Evolutionary conservation across 345 rosid species (phyloP), one percentile per base, ranked within the genome.

Genomic region (Gossypium mustelinum): DNA sequence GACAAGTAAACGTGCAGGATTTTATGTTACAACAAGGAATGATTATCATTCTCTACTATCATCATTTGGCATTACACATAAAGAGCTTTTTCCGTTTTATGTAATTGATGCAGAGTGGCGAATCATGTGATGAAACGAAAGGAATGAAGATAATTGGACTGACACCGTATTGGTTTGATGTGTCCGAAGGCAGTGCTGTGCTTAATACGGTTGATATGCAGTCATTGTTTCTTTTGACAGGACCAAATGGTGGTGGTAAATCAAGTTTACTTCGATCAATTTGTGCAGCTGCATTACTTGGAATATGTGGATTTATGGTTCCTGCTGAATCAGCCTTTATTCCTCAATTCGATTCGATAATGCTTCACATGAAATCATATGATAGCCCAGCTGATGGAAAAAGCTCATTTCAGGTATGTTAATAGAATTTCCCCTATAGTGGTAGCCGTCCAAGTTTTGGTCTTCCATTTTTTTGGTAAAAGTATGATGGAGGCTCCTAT

Each of bases 201-300:
- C 84, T 74, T 29, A 95, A 93, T 78, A 87, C 93, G 9, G 91
- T 95, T 25, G 93, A 89, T 75, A 95, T 95, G 99, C 86, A 82
- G 75, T 90, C 93, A 27, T 76, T 95, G 69, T 85, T 89, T 86
- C 89, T 95, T 70, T 79, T 95, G 79, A 95, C 99, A 24, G 99
- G 99, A 73, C 98, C 99, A 73, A 95, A 95, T 48, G 98, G 99
- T 60, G 98, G 99, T 80, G 99, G 99, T 73, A 95, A 95, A 93
- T 95, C 99, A 44, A 95, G 97, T 83, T 85, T 95, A 82, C 97
- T 95, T 77, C 90, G 98, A 78, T 93, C 99, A 14, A 89, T 91
- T 51, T 91, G 99, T 63, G 97, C 99, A 2, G 92, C 93, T 77
- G 84, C 97, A 56, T 79, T 95, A 79, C 99, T 95, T 72, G 98